Evolutionary conservation across 352 stramenopile species (phyloP), one percentile per base, ranked within the genome.

Genomic region (Phytophthora vignae): DNA sequence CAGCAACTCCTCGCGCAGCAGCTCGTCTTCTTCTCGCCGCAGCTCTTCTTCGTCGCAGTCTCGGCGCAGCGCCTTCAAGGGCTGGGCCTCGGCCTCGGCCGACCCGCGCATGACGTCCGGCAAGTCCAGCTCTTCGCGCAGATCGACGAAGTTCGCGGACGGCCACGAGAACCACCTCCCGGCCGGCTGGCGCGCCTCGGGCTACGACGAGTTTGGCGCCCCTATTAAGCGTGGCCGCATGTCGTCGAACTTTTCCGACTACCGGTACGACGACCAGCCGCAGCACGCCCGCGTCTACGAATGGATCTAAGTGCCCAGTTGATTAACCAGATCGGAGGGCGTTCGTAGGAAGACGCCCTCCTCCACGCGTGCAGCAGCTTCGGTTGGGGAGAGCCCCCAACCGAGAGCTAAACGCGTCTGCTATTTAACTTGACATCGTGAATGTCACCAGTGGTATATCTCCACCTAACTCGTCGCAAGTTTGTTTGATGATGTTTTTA

Each of bases 371-470:
- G 73, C 55, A 61, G 55, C 4, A 54, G 25, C 54, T 70, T 55
- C 25, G 46, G 21, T 44, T 25, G 8, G 4, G 42, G 22, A 25
- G 22, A 25, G 22, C 22, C 22, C 22, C 22, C 22, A 25, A 2
- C 22, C 22, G 22, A 25, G 22, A 25, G 22, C 22, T 25, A 25
- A 33, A n/a, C 59, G 69, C 65, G 50, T 71, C 61, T 81, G 74
- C 63, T 81, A 81, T 81, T 81, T 81, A 81, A 81, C 49, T 48
- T 63, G 63, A 65, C 67, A 75, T 66, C 14, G 25, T 27, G 50
- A 62, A 62, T 73, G 60, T 73, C 58, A 73, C 44, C 59, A 42
- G 59, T 69, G 54, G 58, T 76, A 65, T 73, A 60, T 50, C 48
- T 48, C 55, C 61, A 70, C 38, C 56, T 59, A 60, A 55, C 60